A percentile compares a stretch with the other conserved stretches of the same genome.
phyloP scores from a whole-genome alignment of 495 filamentous ascomycete species.

The Hypoxylon perforatum region DNA sequence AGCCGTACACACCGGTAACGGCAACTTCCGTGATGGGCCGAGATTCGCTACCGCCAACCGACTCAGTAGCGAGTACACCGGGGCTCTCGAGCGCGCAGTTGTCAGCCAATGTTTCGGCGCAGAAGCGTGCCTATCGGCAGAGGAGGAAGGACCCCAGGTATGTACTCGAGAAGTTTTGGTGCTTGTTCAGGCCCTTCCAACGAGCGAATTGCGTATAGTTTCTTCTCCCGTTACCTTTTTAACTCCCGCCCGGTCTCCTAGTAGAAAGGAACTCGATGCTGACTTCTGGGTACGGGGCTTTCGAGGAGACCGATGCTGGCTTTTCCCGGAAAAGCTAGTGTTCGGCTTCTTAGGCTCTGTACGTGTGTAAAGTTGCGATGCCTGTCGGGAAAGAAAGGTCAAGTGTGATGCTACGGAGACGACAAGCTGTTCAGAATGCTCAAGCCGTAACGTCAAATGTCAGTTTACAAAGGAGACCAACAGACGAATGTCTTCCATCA shows the following conservation, averaged over 20 bases:
- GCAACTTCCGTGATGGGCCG: conserved; percentile 62
- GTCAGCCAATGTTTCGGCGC: conserved; percentile 63
- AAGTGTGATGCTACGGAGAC: conserved; percentile 99
- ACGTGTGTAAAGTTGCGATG: conserved; percentile 79
- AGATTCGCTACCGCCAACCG: conserved; percentile 64
- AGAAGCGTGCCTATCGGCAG: conserved; percentile 95
- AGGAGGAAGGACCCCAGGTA: conserved; percentile 85
- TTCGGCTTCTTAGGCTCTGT: conserved; percentile 34
- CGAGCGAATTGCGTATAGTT: conserved; percentile 1
- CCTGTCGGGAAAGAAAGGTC: conserved; percentile 96
- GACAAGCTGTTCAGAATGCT: conserved; percentile 94
- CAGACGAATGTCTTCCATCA: conserved; percentile 97
- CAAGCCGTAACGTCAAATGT: conserved; percentile 92
- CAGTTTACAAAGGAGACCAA: conserved; percentile 99
- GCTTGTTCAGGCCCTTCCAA: conserved; percentile 4
- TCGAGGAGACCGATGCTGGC: conserved; percentile 26
- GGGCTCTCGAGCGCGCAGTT: conserved; percentile 57
- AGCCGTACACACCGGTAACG: conserved; percentile 60
- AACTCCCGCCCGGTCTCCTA: not conserved
- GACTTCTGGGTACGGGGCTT: conserved; percentile 38
- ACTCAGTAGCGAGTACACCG: conserved; percentile 63
- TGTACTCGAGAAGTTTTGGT: conserved; percentile 15
- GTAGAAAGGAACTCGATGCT: conserved; percentile 27
- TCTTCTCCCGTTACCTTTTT: conserved; percentile 4
- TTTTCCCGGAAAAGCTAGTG: conserved; percentile 17